phyloP scores from a whole-genome alignment of 2,329 filamentous ascomycete genomes.

The Trichoderma atrobrunneum region DNA sequence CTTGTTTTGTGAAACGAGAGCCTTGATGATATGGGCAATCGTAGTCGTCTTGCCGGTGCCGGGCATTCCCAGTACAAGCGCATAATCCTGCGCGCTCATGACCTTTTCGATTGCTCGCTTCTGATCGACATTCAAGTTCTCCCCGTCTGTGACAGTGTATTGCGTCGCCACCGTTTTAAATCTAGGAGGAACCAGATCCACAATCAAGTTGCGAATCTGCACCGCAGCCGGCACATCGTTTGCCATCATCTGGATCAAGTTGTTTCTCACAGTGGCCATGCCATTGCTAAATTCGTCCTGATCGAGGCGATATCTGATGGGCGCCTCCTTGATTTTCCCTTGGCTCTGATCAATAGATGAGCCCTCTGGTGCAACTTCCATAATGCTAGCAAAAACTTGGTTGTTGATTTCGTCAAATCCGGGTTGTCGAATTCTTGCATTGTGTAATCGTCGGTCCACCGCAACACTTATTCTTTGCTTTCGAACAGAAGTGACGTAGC shows the following conservation, averaged over 20 bases:
- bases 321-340: conserved; percentile 50
- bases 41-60: conserved; percentile 98
- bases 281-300: conserved; percentile 99
- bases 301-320: conserved; percentile 78
- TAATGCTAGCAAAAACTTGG: conserved; percentile 86
- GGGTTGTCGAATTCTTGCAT: conserved; percentile 70
- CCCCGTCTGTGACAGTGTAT: conserved; percentile 60
- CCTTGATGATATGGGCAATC: conserved; percentile 93
- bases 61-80: conserved; percentile 96
- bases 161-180: conserved; percentile 68
- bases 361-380: conserved; percentile 69
- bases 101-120: conserved; percentile 85
- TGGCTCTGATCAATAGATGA: conserved; percentile 50
- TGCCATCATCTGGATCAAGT: conserved; percentile 88
- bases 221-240: conserved; percentile 67
- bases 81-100: conserved; percentile 93
- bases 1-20: conserved; percentile 83
- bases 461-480: conserved; percentile 78
- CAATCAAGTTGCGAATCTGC: conserved; percentile 73
- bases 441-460: conserved; percentile 86
- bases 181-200: conserved; percentile 69
- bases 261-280: conserved; percentile 92
- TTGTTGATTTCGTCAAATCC: conserved; percentile 76
- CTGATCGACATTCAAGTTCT: conserved; percentile 82
- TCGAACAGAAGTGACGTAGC: conserved; percentile 77